phyloP scores from a whole-genome alignment of 106 monocot genomes.

The Narthecium ossifragum region DNA sequence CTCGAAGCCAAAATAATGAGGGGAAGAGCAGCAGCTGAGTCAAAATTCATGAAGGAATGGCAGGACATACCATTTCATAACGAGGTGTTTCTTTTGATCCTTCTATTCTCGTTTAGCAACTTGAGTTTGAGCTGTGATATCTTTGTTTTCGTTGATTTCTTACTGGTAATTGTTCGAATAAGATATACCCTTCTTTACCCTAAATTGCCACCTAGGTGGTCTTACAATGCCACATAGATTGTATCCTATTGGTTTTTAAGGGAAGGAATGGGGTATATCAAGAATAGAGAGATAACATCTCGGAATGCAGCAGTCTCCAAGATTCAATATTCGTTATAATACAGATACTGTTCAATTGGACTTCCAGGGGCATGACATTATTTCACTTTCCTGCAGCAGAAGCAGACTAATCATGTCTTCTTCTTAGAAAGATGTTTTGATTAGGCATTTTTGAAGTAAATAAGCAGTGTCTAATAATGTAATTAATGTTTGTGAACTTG shows the following conservation, averaged over 20 bases:
- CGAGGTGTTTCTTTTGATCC: conserved; percentile 31
- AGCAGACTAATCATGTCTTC: no score
- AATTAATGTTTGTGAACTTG: not conserved
- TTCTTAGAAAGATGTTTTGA: no score
- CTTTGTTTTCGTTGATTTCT: not conserved
- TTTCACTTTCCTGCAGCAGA: no score
- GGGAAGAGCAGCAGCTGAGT: conserved; percentile 62
- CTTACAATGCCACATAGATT: not conserved
- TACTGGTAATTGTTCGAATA: not conserved
- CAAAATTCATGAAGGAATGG: conserved; percentile 72
- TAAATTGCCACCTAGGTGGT: not conserved
- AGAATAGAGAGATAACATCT: no score
- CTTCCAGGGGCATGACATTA: no score
- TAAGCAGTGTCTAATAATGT: no score
- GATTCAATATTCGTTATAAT: no score
- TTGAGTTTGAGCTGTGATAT: not conserved
- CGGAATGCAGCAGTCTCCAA: no score
- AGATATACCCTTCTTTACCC: not conserved
- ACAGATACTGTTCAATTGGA: no score
- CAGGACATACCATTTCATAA: conserved; percentile 61
- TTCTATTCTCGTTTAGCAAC: not conserved
- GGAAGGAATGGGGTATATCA: no score
- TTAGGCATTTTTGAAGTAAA: no score
- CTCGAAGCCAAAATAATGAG: conserved; percentile 60
- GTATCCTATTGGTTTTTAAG: no score